Base-by-base conservation (phyloP, 164 flowering plant species). In the Magnolia officinalis region DNA sequence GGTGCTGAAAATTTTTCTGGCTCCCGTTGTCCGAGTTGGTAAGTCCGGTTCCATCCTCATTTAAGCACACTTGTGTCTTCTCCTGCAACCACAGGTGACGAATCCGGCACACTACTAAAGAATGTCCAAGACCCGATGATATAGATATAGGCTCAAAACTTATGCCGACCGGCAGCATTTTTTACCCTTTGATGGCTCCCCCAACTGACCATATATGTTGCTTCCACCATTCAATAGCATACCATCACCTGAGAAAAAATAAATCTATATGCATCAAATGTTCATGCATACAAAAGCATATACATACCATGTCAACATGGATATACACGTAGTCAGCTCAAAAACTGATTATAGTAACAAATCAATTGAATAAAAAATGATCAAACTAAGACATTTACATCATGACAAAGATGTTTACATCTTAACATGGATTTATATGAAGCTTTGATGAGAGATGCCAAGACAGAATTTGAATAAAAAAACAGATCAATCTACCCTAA, bases 101-200 rank as follows among this genome's bases (percentile, higher is more conserved):
- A 68, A 67, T 24, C 26, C 26, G 67, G 82, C 91, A 93, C 7
- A 92, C 79, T 20, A 95, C 91, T 70, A 95, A 71, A 72, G 92
- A 93, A 86, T 92, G 97, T 21, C 96, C 99, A 55, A 92, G 88
- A 19, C 98, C 99, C 21, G 94, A 80, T 73, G 94, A 87, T 70
- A 93, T 74, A 55, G 90, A 83, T 11, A 77, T 16, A 0, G 96
- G 90, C 51, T 0, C 55, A 24, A 77, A 78, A 76, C 74, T 76
- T 11, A 85, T 76, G 63, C 86, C 89, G 61, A 95, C 88, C 13
- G 91, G 89, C 4, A 77, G 81, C 77, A 91, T 66, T 73, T 89
- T 88, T 37, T 80, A 63, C 37, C 82, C 87, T 71, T 80, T 81
- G 19, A 21, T 80, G 4, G 31, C 74, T 83, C 96, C 86, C 26